Evolutionary conservation across 2,329 filamentous ascomycete species (phyloP).

Genomic region (Capronia epimyces): DNA sequence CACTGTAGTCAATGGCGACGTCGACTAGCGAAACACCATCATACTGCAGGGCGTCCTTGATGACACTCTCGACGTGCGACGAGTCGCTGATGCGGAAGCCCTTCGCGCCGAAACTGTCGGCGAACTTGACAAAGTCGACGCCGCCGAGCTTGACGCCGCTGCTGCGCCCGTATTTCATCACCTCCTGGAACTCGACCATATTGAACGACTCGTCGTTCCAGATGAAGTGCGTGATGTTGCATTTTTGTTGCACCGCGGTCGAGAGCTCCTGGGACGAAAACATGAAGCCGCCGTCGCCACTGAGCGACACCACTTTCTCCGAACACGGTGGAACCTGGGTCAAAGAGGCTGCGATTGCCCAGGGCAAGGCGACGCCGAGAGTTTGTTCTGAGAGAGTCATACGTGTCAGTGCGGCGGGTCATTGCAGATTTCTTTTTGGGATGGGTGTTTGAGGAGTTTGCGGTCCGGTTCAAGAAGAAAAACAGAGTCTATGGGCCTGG

Average conservation of each 20-base stretch:
- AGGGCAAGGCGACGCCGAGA: constrained; percentile 45
- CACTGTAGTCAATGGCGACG: constrained; percentile 44
- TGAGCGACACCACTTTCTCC: constrained; percentile 43
- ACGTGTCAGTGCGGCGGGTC: neutral
- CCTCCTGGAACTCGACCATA: constrained; percentile 50
- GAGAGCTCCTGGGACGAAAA: constrained; percentile 45
- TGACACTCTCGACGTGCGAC: constrained; percentile 40
- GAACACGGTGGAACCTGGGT: constrained; percentile 41
- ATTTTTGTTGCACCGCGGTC: constrained; percentile 45
- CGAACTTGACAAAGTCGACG: constrained; percentile 46
- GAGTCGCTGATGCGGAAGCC: constrained; percentile 40
- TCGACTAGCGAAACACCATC: constrained; percentile 45
- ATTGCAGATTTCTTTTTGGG: no score
- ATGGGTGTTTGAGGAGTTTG: no score
- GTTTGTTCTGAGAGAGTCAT: constrained; percentile 38
- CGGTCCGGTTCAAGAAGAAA: no score
- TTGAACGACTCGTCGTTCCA: constrained; percentile 49
- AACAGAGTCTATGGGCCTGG: no score
- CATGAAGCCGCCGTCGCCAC: constrained; percentile 48
- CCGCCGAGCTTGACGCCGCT: constrained; percentile 44
- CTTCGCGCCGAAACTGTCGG: constrained; percentile 45
- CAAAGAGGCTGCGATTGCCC: constrained; percentile 46
- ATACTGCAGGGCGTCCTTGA: constrained; percentile 41
- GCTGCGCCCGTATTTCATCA: constrained; percentile 46
- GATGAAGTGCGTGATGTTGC: constrained; percentile 48